Percentiles rank a stretch among this genome's conserved stretches.
Conservation (phyloP, 2,329 filamentous ascomycete species). For the Diplodia intermedia region DNA sequence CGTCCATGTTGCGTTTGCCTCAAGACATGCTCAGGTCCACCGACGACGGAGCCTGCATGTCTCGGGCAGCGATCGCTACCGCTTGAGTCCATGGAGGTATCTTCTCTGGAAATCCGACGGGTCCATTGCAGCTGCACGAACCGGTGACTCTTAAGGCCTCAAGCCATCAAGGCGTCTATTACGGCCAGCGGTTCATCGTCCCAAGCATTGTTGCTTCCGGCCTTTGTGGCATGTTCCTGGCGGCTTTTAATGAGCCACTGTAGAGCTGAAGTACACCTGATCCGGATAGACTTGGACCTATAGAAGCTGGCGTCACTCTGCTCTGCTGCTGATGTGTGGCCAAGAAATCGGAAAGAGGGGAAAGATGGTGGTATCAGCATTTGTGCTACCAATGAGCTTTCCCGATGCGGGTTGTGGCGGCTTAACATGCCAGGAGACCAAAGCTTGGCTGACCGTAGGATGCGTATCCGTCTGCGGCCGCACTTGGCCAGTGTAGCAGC, state of each 20-base stretch:
- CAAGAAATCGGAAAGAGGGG: neutral
- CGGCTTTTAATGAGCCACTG: neutral
- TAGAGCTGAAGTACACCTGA: neutral
- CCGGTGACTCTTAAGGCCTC: neutral
- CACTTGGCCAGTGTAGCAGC: constrained; percentile 7
- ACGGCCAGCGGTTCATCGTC: neutral
- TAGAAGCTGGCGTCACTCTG: neutral
- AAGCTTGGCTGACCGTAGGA: neutral
- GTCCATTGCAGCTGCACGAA: neutral
- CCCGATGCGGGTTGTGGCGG: constrained; percentile 15
- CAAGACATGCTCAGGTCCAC: neutral
- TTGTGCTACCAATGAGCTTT: constrained; percentile 24
- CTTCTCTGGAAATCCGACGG: neutral
- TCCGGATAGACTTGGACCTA: neutral
- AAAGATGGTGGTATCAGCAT: neutral
- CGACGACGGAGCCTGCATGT: neutral
- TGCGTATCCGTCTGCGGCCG: constrained; percentile 12
- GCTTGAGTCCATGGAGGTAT: neutral
- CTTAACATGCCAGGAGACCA: neutral
- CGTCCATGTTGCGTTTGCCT: neutral
- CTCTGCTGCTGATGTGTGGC: neutral
- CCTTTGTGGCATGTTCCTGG: neutral
- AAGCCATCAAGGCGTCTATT: neutral
- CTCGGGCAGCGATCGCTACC: neutral
- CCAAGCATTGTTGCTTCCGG: neutral